Evolutionary conservation across 2,329 filamentous ascomycete species (phyloP).

Genomic region (Pseudocercospora crystallina): DNA sequence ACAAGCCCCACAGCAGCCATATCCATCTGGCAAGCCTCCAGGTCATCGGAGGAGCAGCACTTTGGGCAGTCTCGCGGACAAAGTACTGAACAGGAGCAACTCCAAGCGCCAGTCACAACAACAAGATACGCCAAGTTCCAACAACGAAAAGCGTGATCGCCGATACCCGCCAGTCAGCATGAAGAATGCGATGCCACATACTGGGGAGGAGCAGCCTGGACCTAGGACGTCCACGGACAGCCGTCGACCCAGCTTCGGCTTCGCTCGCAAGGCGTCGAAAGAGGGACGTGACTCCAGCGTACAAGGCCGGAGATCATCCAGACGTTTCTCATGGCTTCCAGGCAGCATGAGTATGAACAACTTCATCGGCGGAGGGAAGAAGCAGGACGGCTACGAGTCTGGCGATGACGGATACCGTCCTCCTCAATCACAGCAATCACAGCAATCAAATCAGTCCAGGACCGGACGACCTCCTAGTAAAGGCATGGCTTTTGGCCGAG

Average conservation of each 20-base stretch:
- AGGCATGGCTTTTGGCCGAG: constrained; percentile 46
- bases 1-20: constrained; percentile 50
- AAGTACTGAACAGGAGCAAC: constrained; percentile 72
- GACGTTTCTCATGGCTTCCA: constrained; percentile 53
- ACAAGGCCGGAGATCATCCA: constrained; percentile 40
- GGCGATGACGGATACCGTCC: constrained; percentile 31
- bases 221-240: constrained; percentile 50
- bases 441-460: constrained; percentile 28
- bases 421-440: constrained; percentile 24
- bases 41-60: constrained; percentile 66
- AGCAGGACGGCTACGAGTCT: constrained; percentile 37
- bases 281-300: constrained; percentile 30
- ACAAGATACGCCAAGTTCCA: constrained; percentile 35
- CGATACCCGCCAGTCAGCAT: constrained; percentile 91
- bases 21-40: constrained; percentile 66
- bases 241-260: constrained; percentile 51
- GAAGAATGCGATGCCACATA: constrained; percentile 66
- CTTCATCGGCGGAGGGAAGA: constrained; percentile 36
- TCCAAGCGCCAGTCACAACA: constrained; percentile 35
- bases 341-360: constrained; percentile 49
- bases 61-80: constrained; percentile 65
- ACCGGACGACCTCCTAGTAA: constrained; percentile 36
- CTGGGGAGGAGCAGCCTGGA: constrained; percentile 52
- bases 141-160: constrained; percentile 60
- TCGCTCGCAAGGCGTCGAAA: constrained; percentile 48